Conservation (phyloP, 306 rosid genomes). For the Trichosanthes truncata region DNA sequence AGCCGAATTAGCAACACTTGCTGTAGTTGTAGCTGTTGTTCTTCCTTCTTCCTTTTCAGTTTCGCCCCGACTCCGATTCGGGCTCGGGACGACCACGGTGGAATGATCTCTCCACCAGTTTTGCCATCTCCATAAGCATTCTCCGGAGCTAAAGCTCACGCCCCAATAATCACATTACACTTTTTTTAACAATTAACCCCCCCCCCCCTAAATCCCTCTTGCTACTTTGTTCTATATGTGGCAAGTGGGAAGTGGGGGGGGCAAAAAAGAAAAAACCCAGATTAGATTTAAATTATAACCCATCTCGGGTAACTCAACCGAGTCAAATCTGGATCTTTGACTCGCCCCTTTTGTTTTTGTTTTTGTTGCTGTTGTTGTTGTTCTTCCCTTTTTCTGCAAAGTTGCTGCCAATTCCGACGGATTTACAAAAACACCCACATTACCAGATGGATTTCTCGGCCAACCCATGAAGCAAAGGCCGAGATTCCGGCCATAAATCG, state of each 20-base stretch:
- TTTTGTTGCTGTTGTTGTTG: background rate
- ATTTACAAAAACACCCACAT: background rate
- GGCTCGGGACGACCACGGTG: conserved; percentile 85
- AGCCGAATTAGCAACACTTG: background rate
- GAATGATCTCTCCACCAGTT: conserved; percentile 22
- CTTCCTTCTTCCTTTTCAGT: background rate
- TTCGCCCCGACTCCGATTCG: conserved; percentile 14
- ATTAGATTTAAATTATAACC: background rate
- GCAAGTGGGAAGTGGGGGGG: background rate
- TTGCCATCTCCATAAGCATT: conserved; percentile 68
- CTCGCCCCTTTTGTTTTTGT: background rate
- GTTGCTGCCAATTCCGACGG: background rate
- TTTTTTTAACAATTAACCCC: background rate
- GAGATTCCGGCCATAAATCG: conserved; percentile 72
- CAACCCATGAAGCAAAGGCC: conserved; percentile 60
- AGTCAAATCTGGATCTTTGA: conserved; percentile 23
- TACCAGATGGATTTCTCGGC: conserved; percentile 57
- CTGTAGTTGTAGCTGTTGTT: background rate
- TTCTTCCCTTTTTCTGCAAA: background rate
- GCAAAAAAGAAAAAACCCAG: background rate
- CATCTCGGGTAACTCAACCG: conserved; percentile 8
- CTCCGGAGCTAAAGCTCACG: conserved; percentile 32
- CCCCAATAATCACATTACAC: background rate
- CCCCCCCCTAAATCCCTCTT: background rate
- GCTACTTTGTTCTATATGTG: background rate